A percentile compares a stretch with the other conserved stretches of the same genome.
phyloP scores from a whole-genome alignment of 257 asterid genomes.

The Capsicum pubescens region DNA sequence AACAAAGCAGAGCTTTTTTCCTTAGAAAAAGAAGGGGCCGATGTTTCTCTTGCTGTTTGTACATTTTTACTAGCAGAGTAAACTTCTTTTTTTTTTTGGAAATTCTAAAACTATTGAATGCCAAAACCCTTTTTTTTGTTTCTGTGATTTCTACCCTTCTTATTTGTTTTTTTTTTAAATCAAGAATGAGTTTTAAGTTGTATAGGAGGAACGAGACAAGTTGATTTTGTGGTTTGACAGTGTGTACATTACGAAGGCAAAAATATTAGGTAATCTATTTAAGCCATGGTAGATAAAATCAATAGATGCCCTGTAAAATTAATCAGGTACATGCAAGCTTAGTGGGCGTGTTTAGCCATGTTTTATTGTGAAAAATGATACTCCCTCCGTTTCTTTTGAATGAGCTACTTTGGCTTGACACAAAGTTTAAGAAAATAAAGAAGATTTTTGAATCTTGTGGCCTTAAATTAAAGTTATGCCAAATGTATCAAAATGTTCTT shows the following conservation, averaged over 20 bases:
- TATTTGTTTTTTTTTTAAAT: background rate
- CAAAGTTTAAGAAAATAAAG: no score
- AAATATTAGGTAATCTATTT: background rate
- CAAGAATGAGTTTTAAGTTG: conserved; percentile 4
- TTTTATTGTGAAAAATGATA: no score
- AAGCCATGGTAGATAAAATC: background rate
- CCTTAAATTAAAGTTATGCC: no score
- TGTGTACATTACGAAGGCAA: background rate
- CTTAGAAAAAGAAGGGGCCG: background rate
- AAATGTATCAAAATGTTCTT: no score
- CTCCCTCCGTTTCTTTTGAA: no score
- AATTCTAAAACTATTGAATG: background rate
- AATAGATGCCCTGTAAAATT: no score
- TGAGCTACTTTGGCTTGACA: no score
- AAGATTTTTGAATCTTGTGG: no score
- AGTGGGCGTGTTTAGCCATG: no score
- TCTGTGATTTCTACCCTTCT: background rate
- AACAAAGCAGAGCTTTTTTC: background rate
- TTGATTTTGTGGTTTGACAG: background rate
- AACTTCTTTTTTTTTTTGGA: background rate
- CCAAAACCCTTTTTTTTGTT: no score
- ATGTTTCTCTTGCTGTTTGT: background rate
- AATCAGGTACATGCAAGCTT: no score
- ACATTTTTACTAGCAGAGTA: background rate
- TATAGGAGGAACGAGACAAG: background rate